phyloP scores from a whole-genome alignment of 768 basidiomycete genomes.

The Pholiota microspora region DNA sequence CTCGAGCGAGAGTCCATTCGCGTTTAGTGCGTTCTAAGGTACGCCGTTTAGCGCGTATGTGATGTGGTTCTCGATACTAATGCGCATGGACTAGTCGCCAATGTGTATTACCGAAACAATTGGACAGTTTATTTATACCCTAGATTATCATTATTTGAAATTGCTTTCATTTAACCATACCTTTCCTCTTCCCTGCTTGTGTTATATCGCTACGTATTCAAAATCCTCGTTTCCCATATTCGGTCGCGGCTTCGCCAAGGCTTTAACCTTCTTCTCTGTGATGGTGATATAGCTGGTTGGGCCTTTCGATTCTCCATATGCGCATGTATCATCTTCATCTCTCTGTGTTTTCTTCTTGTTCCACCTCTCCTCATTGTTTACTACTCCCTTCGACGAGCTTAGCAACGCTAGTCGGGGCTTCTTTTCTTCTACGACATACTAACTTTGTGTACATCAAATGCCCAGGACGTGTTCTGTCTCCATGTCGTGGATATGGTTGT shows the following conservation, averaged over 20 bases:
- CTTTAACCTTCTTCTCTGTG: not conserved
- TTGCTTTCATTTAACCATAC: not conserved
- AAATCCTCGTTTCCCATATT: not conserved
- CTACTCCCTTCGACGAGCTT: not conserved
- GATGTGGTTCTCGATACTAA: not conserved
- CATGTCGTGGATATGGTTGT: not conserved
- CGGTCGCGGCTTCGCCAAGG: not conserved
- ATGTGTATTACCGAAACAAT: not conserved
- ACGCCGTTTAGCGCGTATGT: not conserved
- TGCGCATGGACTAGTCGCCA: not conserved
- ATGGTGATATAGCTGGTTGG: not conserved
- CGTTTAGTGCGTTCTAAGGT: constrained; percentile 4
- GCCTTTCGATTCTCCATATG: not conserved
- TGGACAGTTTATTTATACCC: not conserved
- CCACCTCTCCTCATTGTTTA: not conserved
- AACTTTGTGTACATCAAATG: not conserved
- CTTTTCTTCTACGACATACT: not conserved
- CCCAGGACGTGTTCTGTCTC: not conserved
- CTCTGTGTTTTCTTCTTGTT: not conserved
- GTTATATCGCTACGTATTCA: not conserved
- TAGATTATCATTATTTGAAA: not conserved
- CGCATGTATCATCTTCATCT: not conserved
- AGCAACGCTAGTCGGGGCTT: not conserved
- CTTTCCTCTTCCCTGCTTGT: not conserved
- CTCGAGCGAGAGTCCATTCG: constrained; percentile 7